Evolutionary conservation across 225 moss, liverwort and hornwort species (phyloP).

Genomic region (Bryoerythrophyllum caledonicum): DNA sequence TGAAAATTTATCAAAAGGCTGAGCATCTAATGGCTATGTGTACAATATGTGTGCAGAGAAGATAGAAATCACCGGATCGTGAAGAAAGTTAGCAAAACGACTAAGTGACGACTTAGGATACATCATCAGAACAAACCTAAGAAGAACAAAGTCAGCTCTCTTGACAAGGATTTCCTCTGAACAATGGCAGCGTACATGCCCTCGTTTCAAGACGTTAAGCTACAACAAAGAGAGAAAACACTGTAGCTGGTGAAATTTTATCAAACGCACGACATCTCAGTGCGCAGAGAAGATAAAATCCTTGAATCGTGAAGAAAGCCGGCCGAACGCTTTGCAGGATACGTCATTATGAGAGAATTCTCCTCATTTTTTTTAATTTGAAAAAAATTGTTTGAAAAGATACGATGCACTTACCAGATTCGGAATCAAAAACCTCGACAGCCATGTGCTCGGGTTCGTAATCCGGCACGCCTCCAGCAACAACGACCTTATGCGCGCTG

Average conservation of each 20-base stretch:
- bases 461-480: slow-evolving; percentile 51
- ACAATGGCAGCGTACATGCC: background rate
- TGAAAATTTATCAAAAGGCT: background rate
- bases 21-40: background rate
- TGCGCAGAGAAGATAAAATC: background rate
- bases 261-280: background rate
- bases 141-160: too few relatives aligned
- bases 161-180: background rate
- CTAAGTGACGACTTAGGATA: too few relatives aligned
- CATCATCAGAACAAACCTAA: too few relatives aligned
- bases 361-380: too few relatives aligned
- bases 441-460: slow-evolving; percentile 58
- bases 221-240: background rate
- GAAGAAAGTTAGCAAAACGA: background rate
- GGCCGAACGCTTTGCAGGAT: background rate
- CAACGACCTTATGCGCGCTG: slow-evolving; percentile 48
- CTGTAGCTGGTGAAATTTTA: background rate
- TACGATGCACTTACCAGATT: slow-evolving; percentile 33
- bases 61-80: background rate
- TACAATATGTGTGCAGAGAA: background rate
- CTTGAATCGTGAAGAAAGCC: background rate
- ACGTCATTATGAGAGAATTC: background rate
- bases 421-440: slow-evolving; percentile 60
- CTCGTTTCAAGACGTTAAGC: background rate
- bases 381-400: background rate